Conservation (phyloP, 2,329 filamentous ascomycete species). For the Zasmidium citrigriseum region DNA sequence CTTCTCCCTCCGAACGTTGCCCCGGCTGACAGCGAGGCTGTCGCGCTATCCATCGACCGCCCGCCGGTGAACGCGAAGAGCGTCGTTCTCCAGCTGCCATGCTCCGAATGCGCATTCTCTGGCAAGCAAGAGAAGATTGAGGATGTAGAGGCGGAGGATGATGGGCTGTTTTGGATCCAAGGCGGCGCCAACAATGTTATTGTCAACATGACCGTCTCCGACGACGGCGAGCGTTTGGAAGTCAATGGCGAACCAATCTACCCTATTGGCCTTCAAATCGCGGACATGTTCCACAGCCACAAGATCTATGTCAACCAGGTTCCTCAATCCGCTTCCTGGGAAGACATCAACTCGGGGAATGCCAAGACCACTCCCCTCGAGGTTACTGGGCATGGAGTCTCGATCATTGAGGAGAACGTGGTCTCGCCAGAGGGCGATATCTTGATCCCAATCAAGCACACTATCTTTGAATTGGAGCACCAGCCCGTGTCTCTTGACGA, state of each 20-base stretch:
- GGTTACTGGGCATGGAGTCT: slow-evolving; percentile 35
- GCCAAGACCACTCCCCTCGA: slow-evolving; percentile 37
- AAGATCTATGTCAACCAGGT: slow-evolving; percentile 30
- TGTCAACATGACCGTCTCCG: slow-evolving; percentile 56
- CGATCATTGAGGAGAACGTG: slow-evolving; percentile 42
- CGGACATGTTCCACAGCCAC: slow-evolving; percentile 11
- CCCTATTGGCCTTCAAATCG: slow-evolving; percentile 29
- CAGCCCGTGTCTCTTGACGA: slow-evolving; percentile 52
- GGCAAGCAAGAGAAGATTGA: slow-evolving; percentile 29
- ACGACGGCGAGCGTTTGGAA: slow-evolving; percentile 50
- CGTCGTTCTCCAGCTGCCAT: slow-evolving; percentile 53
- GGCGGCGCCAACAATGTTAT: slow-evolving; percentile 35
- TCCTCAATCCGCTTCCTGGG: slow-evolving; percentile 22
- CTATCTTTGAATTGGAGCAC: slow-evolving; percentile 62
- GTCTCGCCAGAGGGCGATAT: slow-evolving; percentile 56
- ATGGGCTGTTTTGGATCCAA: slow-evolving; percentile 32
- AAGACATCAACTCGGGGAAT: slow-evolving; percentile 27
- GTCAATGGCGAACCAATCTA: slow-evolving; percentile 65
- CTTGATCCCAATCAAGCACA: slow-evolving; percentile 57
- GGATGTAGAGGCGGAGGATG: slow-evolving; percentile 23
- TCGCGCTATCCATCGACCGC: slow-evolving; percentile 5
- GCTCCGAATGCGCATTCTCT: slow-evolving; percentile 55
- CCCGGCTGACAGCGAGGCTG: slow-evolving; percentile 43
- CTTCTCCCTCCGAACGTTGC: slow-evolving; percentile 53
- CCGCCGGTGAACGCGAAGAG: slow-evolving; percentile 39